Percentiles rank a stretch among this genome's conserved stretches.
phyloP scores from a whole-genome alignment of 225 moss, liverwort and hornwort species.

The Takakia lepidozioides region DNA sequence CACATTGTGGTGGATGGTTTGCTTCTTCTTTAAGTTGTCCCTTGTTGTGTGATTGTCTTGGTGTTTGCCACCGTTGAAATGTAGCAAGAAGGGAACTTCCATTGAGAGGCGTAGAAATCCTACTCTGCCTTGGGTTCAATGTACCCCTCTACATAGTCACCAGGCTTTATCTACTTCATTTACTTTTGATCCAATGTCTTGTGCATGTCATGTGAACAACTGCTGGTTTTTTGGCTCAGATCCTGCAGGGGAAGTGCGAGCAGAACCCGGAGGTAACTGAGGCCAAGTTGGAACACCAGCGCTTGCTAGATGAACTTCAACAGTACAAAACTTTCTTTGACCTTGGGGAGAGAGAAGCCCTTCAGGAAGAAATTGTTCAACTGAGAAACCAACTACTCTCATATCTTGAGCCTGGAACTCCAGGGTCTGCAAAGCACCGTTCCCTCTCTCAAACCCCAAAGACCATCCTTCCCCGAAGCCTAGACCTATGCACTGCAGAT shows the following conservation, averaged over 20 bases:
- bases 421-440: slow-evolving; percentile 24
- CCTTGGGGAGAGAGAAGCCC: slow-evolving; percentile 56
- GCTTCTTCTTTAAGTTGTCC: no score
- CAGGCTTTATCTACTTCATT: no score
- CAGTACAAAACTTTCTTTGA: slow-evolving; percentile 53
- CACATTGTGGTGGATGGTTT: no score
- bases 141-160: no score
- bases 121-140: no score
- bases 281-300: slow-evolving; percentile 49
- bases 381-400: slow-evolving; percentile 56
- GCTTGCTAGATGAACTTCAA: slow-evolving; percentile 50
- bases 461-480: slow-evolving; percentile 13
- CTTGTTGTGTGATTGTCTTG: no score
- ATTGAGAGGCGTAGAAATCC: no score
- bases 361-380: slow-evolving; percentile 53
- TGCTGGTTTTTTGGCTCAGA: slow-evolving; percentile 18
- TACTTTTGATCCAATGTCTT: no score
- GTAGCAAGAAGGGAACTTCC: no score
- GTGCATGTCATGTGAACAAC: no score
- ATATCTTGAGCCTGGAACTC: slow-evolving; percentile 40
- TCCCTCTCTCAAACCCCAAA: slow-evolving; percentile 40
- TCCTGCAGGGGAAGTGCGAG: slow-evolving; percentile 73
- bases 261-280: slow-evolving; percentile 75
- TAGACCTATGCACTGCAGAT: no score
- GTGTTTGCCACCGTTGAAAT: no score